Evolutionary conservation across 805 yeast species (phyloP).

Genomic region (Hanseniaspora meyeri): DNA sequence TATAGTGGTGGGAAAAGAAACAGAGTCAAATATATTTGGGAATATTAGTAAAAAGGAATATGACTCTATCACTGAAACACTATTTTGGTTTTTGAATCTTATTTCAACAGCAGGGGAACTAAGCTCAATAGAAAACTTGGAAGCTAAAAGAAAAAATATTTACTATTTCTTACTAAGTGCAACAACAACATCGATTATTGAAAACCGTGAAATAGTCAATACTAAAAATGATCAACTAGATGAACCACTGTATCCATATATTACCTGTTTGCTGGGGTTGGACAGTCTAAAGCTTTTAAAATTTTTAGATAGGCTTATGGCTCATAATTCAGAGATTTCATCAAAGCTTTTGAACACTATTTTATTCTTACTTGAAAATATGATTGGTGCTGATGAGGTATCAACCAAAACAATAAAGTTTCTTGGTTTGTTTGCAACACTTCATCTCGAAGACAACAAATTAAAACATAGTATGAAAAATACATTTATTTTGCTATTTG

Average conservation of each 20-base stretch:
- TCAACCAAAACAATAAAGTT: conserved; percentile 6
- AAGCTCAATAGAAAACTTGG: conserved; percentile 53
- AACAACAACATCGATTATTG: conserved; percentile 28
- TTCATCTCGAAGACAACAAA: conserved; percentile 23
- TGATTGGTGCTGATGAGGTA: conserved; percentile 13
- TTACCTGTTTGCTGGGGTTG: conserved; percentile 42
- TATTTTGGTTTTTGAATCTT: conserved; percentile 55
- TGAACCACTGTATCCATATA: conserved; percentile 58
- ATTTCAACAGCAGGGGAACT: conserved; percentile 56
- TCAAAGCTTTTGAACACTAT: conserved; percentile 38
- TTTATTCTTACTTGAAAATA: conserved; percentile 21
- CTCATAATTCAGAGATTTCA: conserved; percentile 44
- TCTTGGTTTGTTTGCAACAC: conserved; percentile 17
- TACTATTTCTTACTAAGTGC: conserved; percentile 52
- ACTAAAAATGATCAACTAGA: conserved; percentile 22
- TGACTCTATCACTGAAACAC: conserved; percentile 21
- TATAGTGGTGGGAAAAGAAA: conserved; percentile 26
- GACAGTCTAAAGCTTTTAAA: conserved; percentile 51
- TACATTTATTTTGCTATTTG: conserved; percentile 37
- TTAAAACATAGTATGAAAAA: conserved; percentile 35
- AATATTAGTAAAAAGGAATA: conserved; percentile 14
- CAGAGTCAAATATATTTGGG: conserved; percentile 16
- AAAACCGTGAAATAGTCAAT: conserved; percentile 26
- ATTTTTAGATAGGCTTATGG: conserved; percentile 69
- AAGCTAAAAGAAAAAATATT: conserved; percentile 24